Evolutionary conservation across 2,329 filamentous ascomycete genomes (phyloP).

Genomic region (Fusarium chaquense): DNA sequence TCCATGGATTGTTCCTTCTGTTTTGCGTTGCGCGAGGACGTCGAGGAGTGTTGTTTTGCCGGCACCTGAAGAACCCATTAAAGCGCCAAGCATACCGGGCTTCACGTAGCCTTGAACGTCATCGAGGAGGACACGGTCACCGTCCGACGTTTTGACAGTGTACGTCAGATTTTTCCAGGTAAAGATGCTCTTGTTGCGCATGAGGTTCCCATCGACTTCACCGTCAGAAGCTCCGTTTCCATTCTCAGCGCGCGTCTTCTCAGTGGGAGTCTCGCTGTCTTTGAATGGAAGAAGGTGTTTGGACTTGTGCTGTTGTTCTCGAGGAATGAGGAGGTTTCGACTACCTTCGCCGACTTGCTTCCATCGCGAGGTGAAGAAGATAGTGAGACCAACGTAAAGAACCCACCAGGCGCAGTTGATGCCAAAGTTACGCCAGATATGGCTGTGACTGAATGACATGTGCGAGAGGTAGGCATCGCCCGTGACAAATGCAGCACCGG

Average conservation of each 20-base stretch:
- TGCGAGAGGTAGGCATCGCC: constrained; percentile 69
- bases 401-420: constrained; percentile 73
- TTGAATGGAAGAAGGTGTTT: constrained; percentile 26
- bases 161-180: constrained; percentile 81
- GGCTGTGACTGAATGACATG: constrained; percentile 64
- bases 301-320: constrained; percentile 64
- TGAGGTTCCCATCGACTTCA: constrained; percentile 55
- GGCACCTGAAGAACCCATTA: constrained; percentile 84
- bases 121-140: constrained; percentile 77
- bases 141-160: constrained; percentile 70
- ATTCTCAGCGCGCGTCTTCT: not conserved
- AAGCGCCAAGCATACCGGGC: constrained; percentile 79
- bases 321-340: constrained; percentile 69
- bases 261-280: not conserved
- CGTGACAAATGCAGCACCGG: constrained; percentile 61
- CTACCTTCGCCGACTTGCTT: constrained; percentile 64
- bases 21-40: constrained; percentile 82
- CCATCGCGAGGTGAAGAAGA: constrained; percentile 69
- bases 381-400: constrained; percentile 68
- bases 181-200: constrained; percentile 75
- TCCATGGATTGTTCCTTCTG: constrained; percentile 79
- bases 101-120: constrained; percentile 87
- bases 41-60: constrained; percentile 89
- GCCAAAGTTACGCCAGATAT: constrained; percentile 71
- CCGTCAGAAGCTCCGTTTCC: not conserved